Evolutionary conservation across 805 yeast species (phyloP), one percentile per base, ranked within the genome.

Genomic region (Candida quercuum): DNA sequence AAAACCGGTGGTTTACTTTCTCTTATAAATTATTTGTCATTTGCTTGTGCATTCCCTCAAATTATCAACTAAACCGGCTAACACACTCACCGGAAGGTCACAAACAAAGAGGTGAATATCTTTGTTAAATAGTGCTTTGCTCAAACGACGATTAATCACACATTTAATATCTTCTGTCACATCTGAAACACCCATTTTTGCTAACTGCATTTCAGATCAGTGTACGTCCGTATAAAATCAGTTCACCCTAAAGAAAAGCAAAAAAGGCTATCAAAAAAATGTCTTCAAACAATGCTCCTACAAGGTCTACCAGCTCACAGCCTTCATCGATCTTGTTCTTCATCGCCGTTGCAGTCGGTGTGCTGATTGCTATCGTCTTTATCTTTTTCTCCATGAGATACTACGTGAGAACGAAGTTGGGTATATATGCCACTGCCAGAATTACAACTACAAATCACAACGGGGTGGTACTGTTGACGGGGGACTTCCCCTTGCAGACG

Each of bases 321-420:
- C 84, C 85, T 1, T 74, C 84, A 1, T 76, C 83, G 1, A 76
- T 78, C 25, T 59, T 80, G 22, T 80, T 80, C 57, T 76, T 78
- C 56, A 59, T 80, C 11, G 84, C 86, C 1, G 64, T 80, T 25
- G 73, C 80, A 1, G 74, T 78, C 12, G 86, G 85, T 4, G 71
- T 77, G 11, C 51, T 71, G 17, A 76, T 78, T 28, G 83, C 84
- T 5, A 16, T 66, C 0, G 52, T 76, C 20, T 76, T 80, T 47
- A 45, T 77, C 8, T 77, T 77, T 57, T 78, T 80, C 65, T 74
- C 85, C 10, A 51, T 74, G 36, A 60, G 84, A 34, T 78, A 80
- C 54, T 71, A 78, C 46, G 67, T 79, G 4, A 60, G 85, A 36
- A 66, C 81, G 5, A 67, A 64, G 39, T 70, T 67, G 47, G 86